Percentiles rank a stretch among this genome's conserved stretches.
These are phyloP conservation scores for Phytophthora vignae DNA, from an alignment of 352 stramenopile genomes.

Conservation along the genomic window DNA sequence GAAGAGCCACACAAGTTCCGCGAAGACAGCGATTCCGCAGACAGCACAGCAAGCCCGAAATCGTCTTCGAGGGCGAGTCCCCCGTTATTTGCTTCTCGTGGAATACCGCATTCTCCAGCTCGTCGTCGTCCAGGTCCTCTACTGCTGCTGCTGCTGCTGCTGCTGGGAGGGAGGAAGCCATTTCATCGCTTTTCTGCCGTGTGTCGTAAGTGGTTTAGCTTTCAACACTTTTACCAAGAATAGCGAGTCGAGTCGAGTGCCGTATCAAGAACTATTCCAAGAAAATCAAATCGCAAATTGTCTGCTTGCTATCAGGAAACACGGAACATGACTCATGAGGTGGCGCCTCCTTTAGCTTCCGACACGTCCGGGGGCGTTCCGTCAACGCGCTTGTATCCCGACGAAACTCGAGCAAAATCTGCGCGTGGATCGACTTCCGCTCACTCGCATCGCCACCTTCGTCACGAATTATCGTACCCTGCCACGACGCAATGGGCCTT, in stretches of 20 bases:
- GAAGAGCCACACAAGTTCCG: conserved; percentile 61
- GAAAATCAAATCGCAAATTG: neutral
- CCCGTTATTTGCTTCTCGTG: conserved; percentile 53
- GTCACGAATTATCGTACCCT: conserved; percentile 26
- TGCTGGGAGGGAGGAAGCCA: conserved; percentile 23
- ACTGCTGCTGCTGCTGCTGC: conserved; percentile 8
- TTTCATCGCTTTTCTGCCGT: conserved; percentile 19
- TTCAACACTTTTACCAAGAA: conserved; percentile 22
- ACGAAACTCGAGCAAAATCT: conserved; percentile 1
- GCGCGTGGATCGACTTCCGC: conserved; percentile 13
- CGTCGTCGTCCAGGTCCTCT: conserved; percentile 14
- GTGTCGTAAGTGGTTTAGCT: neutral
- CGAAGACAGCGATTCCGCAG: conserved; percentile 67
- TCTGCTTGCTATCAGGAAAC: neutral
- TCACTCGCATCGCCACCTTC: conserved; percentile 24
- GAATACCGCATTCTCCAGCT: conserved; percentile 68
- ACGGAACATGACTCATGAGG: conserved; percentile 2
- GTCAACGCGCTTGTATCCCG: conserved; percentile 11
- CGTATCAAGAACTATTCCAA: neutral
- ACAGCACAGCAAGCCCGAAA: conserved; percentile 70
- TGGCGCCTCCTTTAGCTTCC: conserved; percentile 29
- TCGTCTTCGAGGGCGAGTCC: conserved; percentile 41
- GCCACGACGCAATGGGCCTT: conserved; percentile 36
- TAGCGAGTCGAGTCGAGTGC: conserved; percentile 13
- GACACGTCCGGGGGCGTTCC: conserved; percentile 13